phyloP scores from a whole-genome alignment of 164 flowering plant genomes.

The Vitis labrusca region DNA sequence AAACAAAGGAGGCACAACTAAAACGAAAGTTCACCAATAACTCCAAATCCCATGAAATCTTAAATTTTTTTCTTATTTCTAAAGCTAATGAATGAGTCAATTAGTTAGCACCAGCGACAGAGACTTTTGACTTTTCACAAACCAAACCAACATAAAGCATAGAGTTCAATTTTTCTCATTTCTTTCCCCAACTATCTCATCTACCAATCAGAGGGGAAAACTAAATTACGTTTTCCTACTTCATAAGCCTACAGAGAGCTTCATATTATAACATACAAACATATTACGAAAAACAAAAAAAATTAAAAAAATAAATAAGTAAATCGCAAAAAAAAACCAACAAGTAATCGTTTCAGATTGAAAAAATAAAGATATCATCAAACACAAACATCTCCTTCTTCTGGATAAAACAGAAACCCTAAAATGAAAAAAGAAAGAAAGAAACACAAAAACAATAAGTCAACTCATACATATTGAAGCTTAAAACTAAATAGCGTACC shows the following conservation, averaged over 20 bases:
- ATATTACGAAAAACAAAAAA: not conserved
- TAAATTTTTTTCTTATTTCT: too few relatives aligned
- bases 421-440: not conserved
- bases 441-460: not conserved
- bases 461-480: not conserved
- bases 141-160: not conserved
- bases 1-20: too few relatives aligned
- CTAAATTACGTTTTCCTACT: too few relatives aligned
- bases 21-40: too few relatives aligned
- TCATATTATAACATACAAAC: too few relatives aligned
- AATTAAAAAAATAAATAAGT: not conserved
- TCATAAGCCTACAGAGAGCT: too few relatives aligned
- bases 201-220: not conserved
- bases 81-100: too few relatives aligned
- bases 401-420: conserved; percentile 13
- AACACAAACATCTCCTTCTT: not conserved
- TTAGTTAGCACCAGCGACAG: too few relatives aligned
- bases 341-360: not conserved
- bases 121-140: not conserved
- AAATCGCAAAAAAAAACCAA: not conserved
- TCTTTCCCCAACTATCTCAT: not conserved
- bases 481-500: conserved; percentile 36
- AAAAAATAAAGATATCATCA: not conserved
- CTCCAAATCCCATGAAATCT: too few relatives aligned
- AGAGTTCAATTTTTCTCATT: not conserved